Evolutionary conservation across 2,329 filamentous ascomycete genomes (phyloP).

Genomic region (Pseudogymnoascus sp.): DNA sequence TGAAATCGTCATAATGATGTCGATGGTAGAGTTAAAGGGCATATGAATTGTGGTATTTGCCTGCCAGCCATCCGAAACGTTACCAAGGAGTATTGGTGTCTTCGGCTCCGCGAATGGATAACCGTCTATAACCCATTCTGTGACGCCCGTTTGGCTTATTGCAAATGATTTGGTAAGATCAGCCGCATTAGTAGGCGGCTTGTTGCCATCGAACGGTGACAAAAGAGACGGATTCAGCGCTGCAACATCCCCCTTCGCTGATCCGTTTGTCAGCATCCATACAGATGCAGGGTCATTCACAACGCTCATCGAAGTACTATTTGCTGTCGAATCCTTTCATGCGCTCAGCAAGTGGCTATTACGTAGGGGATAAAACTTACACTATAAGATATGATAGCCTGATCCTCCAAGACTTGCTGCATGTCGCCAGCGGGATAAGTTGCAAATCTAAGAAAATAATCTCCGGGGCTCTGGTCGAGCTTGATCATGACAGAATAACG

Average conservation of each 20-base stretch:
- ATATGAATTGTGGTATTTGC: neutral
- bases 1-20: neutral
- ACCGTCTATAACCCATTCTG: neutral
- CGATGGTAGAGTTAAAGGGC: neutral
- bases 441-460: conserved; percentile 12
- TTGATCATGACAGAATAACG: conserved; percentile 21
- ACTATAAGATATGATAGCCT: neutral
- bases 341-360: neutral
- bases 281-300: neutral
- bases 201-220: neutral
- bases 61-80: neutral
- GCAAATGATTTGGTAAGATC: neutral
- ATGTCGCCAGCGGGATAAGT: neutral
- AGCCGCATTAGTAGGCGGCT: neutral
- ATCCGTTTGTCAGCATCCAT: neutral
- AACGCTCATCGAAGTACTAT: neutral
- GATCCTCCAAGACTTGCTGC: neutral
- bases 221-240: neutral
- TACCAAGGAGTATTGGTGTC: neutral
- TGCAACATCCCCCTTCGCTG: neutral
- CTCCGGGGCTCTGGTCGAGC: conserved; percentile 16
- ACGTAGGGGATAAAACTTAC: neutral
- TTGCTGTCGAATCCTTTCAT: neutral
- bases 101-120: neutral
- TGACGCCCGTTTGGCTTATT: neutral